A percentile compares a stretch with the other conserved stretches of the same genome.
phyloP scores from a whole-genome alignment of 208 protist species.

The Trypanosoma platydactyli region DNA sequence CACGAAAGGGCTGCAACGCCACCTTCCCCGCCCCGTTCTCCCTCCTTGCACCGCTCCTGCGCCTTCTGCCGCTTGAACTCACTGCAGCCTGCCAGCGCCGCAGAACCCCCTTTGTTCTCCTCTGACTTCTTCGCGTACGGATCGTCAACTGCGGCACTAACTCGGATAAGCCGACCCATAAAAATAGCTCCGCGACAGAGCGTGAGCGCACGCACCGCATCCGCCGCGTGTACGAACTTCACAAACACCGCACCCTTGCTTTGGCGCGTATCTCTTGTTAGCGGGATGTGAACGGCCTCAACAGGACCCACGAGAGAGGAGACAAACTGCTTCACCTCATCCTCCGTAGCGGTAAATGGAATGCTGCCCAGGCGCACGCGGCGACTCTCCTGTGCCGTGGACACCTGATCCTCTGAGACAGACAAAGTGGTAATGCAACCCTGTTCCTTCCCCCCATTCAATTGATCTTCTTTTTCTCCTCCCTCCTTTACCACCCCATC shows the following conservation, averaged over 20 bases:
- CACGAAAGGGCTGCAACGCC: conserved; percentile 38
- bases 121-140: conserved; percentile 62
- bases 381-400: conserved; percentile 65
- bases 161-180: conserved; percentile 83
- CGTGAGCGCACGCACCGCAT: conserved; percentile 82
- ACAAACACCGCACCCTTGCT: conserved; percentile 94
- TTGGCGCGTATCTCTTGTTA: conserved; percentile 92
- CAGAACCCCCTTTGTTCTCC: background rate
- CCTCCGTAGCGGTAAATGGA: conserved; percentile 93
- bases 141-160: conserved; percentile 71
- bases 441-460: background rate
- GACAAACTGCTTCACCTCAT: conserved; percentile 91
- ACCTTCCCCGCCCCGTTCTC: too few species aligned
- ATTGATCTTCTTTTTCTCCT: background rate
- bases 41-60: conserved; percentile 33
- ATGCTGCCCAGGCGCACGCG: conserved; percentile 96
- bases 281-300: conserved; percentile 89
- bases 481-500: conserved; percentile 1
- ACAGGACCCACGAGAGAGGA: conserved; percentile 91
- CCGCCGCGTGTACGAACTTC: conserved; percentile 73
- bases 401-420: conserved; percentile 31
- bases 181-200: conserved; percentile 85
- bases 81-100: conserved; percentile 44
- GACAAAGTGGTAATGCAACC: background rate
- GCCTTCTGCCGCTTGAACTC: conserved; percentile 66